Evolutionary conservation across 2,329 filamentous ascomycete species (phyloP).

Genomic region (Aureobasidium leucospermi): DNA sequence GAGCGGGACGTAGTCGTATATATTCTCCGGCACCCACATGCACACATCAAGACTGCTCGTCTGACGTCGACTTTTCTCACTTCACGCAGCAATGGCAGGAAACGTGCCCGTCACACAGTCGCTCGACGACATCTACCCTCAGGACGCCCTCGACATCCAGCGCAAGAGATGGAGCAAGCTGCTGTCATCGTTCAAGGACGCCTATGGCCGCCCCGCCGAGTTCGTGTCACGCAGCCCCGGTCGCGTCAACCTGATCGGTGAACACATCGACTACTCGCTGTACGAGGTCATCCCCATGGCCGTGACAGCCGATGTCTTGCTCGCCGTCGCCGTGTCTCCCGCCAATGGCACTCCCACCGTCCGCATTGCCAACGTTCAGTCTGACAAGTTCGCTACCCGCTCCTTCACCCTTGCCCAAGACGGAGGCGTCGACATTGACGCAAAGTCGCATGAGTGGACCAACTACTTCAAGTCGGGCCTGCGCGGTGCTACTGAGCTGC

Average conservation of each 20-base stretch:
- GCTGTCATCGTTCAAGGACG: slow-evolving; percentile 60
- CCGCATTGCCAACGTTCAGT: slow-evolving; percentile 71
- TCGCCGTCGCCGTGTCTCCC: slow-evolving; percentile 63
- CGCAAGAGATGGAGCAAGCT: slow-evolving; percentile 68
- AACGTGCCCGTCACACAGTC: slow-evolving; percentile 67
- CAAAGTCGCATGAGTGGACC: slow-evolving; percentile 82
- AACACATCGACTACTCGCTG: slow-evolving; percentile 98
- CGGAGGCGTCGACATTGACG: slow-evolving; percentile 61
- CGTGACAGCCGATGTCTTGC: slow-evolving; percentile 80
- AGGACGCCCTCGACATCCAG: slow-evolving; percentile 61
- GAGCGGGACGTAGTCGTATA: not conserved
- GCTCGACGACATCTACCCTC: slow-evolving; percentile 75
- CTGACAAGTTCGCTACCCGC: slow-evolving; percentile 64
- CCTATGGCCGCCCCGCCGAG: slow-evolving; percentile 62
- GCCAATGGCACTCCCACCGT: slow-evolving; percentile 54
- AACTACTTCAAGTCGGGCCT: slow-evolving; percentile 98
- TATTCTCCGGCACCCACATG: not conserved
- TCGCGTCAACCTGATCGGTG: slow-evolving; percentile 95
- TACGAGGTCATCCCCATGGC: slow-evolving; percentile 96
- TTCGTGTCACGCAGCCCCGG: slow-evolving; percentile 89
- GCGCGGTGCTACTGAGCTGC: slow-evolving; percentile 68
- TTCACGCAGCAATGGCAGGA: slow-evolving; percentile 19
- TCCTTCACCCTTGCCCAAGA: slow-evolving; percentile 64
- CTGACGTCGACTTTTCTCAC: not conserved
- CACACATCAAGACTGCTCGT: not conserved